Percentiles rank a stretch among this genome's conserved stretches.
These are phyloP conservation scores for Penicillium thymicola DNA, from an alignment of 2,329 filamentous ascomycete species.

Conservation along the genomic window DNA sequence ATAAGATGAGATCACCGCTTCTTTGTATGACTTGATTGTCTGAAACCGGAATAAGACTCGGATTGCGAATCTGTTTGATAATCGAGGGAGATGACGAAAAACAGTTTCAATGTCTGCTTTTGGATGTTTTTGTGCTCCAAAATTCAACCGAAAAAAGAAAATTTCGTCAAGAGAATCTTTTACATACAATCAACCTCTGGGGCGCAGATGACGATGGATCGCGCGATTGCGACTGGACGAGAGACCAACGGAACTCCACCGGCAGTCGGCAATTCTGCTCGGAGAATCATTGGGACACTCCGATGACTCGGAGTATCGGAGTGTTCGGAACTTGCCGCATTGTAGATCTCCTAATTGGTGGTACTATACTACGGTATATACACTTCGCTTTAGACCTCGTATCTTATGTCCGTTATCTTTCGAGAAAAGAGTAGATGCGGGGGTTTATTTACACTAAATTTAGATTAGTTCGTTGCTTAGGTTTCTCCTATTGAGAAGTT, in stretches of 20 bases:
- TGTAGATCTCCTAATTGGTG: background rate
- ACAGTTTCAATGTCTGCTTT: conserved; percentile 4
- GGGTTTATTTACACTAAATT: background rate
- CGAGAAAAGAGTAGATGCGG: background rate
- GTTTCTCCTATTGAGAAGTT: background rate
- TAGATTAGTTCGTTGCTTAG: background rate
- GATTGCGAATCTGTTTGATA: conserved; percentile 12
- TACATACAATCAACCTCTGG: conserved; percentile 25
- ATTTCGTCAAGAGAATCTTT: conserved; percentile 18
- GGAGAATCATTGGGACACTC: conserved; percentile 17
- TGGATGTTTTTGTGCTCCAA: conserved; percentile 2
- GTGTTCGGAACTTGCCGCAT: conserved; percentile 17
- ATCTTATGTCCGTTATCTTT: background rate
- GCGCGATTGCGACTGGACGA: conserved; percentile 15
- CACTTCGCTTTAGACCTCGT: background rate
- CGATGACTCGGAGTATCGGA: conserved; percentile 22
- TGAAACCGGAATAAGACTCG: background rate
- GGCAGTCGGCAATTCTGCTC: conserved; percentile 10
- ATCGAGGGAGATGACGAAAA: conserved; percentile 7
- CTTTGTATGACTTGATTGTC: background rate
- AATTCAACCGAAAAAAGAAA: conserved; percentile 11
- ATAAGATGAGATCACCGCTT: conserved; percentile 3
- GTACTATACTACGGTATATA: background rate
- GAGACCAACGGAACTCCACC: conserved; percentile 16
- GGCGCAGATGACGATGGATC: conserved; percentile 20